Percentiles rank a stretch among this genome's conserved stretches.
phyloP scores from a whole-genome alignment of 2,329 filamentous ascomycete genomes.

The Trichoderma atroviride region DNA sequence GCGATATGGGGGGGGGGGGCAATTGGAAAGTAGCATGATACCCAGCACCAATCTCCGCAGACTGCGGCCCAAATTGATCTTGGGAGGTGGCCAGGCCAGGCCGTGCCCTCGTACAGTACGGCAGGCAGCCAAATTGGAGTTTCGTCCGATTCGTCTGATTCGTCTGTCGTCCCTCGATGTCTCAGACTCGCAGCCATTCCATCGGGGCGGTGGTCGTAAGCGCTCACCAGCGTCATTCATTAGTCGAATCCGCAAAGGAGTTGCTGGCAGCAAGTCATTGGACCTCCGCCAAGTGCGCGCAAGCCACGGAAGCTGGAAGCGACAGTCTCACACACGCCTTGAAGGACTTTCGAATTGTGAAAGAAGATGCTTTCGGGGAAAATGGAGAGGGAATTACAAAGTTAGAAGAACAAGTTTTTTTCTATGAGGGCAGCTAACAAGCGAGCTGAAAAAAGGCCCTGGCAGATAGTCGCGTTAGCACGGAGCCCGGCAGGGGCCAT shows the following conservation, averaged over 20 bases:
- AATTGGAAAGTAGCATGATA: slow-evolving; percentile 13
- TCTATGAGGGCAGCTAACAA: not conserved
- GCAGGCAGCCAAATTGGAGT: not conserved
- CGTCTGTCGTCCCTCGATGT: slow-evolving; percentile 2
- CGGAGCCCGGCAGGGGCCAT: not conserved
- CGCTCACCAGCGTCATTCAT: not conserved
- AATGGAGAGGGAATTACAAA: not conserved
- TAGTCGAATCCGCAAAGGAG: not conserved
- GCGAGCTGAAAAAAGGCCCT: slow-evolving; percentile 15
- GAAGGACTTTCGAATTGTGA: not conserved
- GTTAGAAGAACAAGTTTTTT: not conserved
- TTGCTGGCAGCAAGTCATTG: slow-evolving; percentile 19
- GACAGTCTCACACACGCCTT: slow-evolving; percentile 6
- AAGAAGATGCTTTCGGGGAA: not conserved
- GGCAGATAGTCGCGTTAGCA: slow-evolving; percentile 6
- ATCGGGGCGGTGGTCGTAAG: slow-evolving; percentile 9
- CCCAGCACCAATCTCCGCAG: slow-evolving; percentile 6
- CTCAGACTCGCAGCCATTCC: slow-evolving; percentile 20
- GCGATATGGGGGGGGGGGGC: slow-evolving; percentile 1
- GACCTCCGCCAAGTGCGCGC: not conserved
- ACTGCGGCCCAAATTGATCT: not conserved
- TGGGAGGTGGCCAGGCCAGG: slow-evolving; percentile 4
- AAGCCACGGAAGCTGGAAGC: slow-evolving; percentile 15
- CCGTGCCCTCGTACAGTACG: not conserved
- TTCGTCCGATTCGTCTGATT: not conserved